Evolutionary conservation across 2,329 filamentous ascomycete genomes (phyloP), one percentile per base, ranked within the genome.

Genomic region (Huntiella savannae): DNA sequence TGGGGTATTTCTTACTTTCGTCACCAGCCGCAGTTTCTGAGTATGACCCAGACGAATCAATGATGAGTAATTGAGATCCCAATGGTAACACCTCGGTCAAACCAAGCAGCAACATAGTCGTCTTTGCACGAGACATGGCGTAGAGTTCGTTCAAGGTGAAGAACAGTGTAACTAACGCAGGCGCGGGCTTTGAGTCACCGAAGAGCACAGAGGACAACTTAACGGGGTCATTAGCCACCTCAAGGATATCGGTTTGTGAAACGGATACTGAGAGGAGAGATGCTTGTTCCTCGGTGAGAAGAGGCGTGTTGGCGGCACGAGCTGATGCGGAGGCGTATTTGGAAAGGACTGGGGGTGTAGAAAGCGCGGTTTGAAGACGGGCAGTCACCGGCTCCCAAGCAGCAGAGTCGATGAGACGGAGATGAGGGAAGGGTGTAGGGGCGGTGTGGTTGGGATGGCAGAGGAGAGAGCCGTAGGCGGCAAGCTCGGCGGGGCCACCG

Each of bases 131-230:
- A 17, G 86, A 74, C 1, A 79, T 84, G 0, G 74, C 68, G 65
- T 95, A 96, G 0, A 98, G 75, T 62, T 98, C 91, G 60, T 96
- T 96, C 40, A 96, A 71, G 0, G 88, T 95, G 67, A 96, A 98
- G 62, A 96, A 75, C 10, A 96, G 63, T 0, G 87, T 94, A 11
- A 93, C 66, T 1, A 95, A 62, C 3, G 69, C 53, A 7, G 70
- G 64, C 1, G 57, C 15, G 6, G 16, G 40, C 10, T 5, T 58
- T 57, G 0, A 15, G 2, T 43, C 38, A 13, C 47, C 65, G 43
- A 0, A 64, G 49, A 2, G 52, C 40, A 0, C 54, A 43, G 28
- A 75, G 55, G 3, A 58, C 53, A 2, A 54, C 52, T 6, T 52
- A 50, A 13, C 43, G 5, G 40, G 43, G 10, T 39, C 32, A 19